Base-by-base conservation (phyloP, 305 asterid genomes). In the Fraxinus albicans region DNA sequence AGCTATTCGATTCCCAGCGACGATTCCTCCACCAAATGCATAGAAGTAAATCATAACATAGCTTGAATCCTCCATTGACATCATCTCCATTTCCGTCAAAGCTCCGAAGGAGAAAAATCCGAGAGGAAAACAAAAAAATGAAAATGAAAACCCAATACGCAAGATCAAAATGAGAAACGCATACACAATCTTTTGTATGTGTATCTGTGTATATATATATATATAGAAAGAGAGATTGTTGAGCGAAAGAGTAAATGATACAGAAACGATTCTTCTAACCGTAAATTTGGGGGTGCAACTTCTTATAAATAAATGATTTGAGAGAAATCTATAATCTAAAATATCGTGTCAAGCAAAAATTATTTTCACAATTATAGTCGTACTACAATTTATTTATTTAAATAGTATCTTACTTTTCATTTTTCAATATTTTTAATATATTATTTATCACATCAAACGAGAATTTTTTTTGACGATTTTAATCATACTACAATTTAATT, bases 1-100 rank as follows among this genome's bases (percentile, higher is more conserved):
- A 80, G 91, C 77, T 91, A 90, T 91, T 90, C 97, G 97, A 84
- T 90, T 89, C 23, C 90, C 95, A 63, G 94, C 86, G 7, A 90
- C 87, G 86, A 88, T 87, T 82, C 90, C 91, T 80, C 92, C 94
- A 84, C 89, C 91, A 55, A 86, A 73, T 81, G 88, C 89, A 80
- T 73, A 87, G 83, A 83, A 81, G 80, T 42, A 85, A 81, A 85
- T 40, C 91, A 87, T 84, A 77, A 83, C 75, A 73, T 77, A 77
- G 78, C 80, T 84, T 67, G 95, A 90, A 77, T 90, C 92, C 79
- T 86, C 93, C 85, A 87, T 85, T 47, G 88, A 80, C 84, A 88
- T 78, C 89, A 90, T 89, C 82, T 92, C 92, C 93, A 91, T 91
- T 76, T 80, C 86, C 83, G 27, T 23, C 35, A 50, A 76, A 8